Base-by-base conservation (phyloP, 1,139 yeast genomes). In the Nakaseomyces kungkrabaensis region DNA sequence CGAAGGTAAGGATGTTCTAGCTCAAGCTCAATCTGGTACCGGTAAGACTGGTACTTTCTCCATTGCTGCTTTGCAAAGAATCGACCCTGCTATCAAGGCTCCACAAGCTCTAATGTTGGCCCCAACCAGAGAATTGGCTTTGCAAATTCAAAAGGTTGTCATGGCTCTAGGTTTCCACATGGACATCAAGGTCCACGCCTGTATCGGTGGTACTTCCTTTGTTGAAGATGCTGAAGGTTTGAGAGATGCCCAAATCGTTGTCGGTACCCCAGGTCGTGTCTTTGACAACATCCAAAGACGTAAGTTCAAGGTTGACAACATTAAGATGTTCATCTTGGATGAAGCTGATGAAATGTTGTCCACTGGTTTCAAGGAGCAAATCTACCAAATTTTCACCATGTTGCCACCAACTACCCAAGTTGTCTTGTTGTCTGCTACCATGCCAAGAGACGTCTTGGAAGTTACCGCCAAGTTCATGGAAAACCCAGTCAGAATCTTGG, bases 1-100 rank as follows among this genome's bases (percentile, higher is more conserved):
- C 68, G 94, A 87, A 72, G 96, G 96, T 61, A 82, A 92, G 74
- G 98, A 92, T 73, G 96, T 90, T 53, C 81, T 92, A 67, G 98
- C 97, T 61, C 98, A 92, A 76, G 97, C 97, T 62, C 98, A 92
- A 79, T 90, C 97, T 51, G 98, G 98, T 83, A 92, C 98, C 60
- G 98, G 98, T 83, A 92, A 92, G 79, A 92, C 98, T 57, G 98
- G 97, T 68, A 92, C 98, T 61, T 92, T 92, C 82, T 85, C 97
- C 71, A 90, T 92, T 66, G 85, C 96, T 65, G 92, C 95, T 65
- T 80, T 92, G 72, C 96, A 90, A 79, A 86, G 89, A 79, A 84
- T 89, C 63, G 95, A 88, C 71, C 78, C 79, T 68, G 57, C 63
- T 48, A 58, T 67, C 57, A 81, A 82, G 74, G 72, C 83, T 68